Evolutionary conservation across 352 stramenopile genomes (phyloP), one percentile per base, ranked within the genome.

Genomic region (Pythium grandisporangium): DNA sequence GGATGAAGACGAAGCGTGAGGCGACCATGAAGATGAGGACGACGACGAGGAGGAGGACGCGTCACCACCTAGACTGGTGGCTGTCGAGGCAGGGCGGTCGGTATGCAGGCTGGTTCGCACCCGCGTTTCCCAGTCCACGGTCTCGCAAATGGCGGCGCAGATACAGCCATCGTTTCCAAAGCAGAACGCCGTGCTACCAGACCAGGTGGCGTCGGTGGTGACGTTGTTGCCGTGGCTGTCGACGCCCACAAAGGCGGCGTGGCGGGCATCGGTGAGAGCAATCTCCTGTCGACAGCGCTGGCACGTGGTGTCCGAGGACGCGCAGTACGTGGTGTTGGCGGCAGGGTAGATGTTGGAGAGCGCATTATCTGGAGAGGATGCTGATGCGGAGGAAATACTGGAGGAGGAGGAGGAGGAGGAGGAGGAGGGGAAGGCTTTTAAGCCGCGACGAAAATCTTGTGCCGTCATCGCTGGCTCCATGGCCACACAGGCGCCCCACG

Each of bases 241-340:
- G 19, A 16, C 19, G 33, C 13, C 19, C 11, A 38, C 1, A 38
- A 11, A 16, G 19, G 36, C 48, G n/a, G 36, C 39, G 11, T 27
- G 35, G n/a, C n/a, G n/a, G n/a, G n/a, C n/a, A n/a, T n/a, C n/a
- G n/a, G n/a, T n/a, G n/a, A n/a, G n/a, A n/a, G n/a, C n/a, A n/a
- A n/a, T n/a, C n/a, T n/a, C n/a, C n/a, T n/a, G n/a, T n/a, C n/a
- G n/a, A 16, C 60, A 74, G 5, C 57, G 29, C 2, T 35, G 24
- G 30, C 63, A 74, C 1, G 46, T 49, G 1, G 37, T 32, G 30
- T 74, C 63, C 7, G 7, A 56, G 7, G 42, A 22, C 8, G 60
- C 53, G 43, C 69, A 82, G 45, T 82, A 82, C 0, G 55, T 67
- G 1, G 61, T 67, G 55, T 82, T 78, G 22, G 45, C 59, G 1